A percentile compares a stretch with the other conserved stretches of the same genome.
phyloP scores from a whole-genome alignment of 2,329 filamentous ascomycete genomes.

The Colletotrichum viniferum region DNA sequence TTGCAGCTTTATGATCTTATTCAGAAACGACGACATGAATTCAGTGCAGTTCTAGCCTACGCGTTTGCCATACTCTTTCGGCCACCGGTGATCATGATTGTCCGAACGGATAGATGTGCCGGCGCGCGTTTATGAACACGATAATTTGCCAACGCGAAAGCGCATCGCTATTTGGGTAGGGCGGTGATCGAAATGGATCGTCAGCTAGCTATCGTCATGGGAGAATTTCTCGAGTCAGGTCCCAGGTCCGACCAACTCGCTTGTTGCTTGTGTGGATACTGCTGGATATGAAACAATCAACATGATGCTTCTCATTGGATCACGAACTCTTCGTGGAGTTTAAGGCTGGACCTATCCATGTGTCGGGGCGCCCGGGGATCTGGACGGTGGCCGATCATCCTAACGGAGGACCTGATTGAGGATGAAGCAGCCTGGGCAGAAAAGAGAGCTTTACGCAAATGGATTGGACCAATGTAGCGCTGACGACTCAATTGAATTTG shows the following conservation, averaged over 20 bases:
- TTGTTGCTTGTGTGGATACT: neutral
- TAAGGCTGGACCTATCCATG: neutral
- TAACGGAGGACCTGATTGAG: neutral
- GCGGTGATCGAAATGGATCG: neutral
- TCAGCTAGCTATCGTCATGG: neutral
- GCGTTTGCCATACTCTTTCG: neutral
- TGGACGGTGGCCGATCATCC: neutral
- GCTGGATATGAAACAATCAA: neutral
- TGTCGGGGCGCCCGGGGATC: neutral
- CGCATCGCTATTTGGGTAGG: neutral
- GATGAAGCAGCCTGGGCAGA: neutral
- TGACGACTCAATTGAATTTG: neutral
- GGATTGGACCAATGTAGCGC: neutral
- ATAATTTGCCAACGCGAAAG: neutral
- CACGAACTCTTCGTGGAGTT: neutral
- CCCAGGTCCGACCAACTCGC: neutral
- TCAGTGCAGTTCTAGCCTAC: neutral
- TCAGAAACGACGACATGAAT: neutral
- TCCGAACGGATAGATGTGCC: neutral
- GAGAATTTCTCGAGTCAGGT: neutral
- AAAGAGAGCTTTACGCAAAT: neutral
- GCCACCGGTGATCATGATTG: neutral
- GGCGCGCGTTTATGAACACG: neutral
- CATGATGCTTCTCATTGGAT: neutral
- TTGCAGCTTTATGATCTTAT: neutral